Evolutionary conservation across 306 rosid genomes (phyloP).

Genomic region (Betula pendula): DNA sequence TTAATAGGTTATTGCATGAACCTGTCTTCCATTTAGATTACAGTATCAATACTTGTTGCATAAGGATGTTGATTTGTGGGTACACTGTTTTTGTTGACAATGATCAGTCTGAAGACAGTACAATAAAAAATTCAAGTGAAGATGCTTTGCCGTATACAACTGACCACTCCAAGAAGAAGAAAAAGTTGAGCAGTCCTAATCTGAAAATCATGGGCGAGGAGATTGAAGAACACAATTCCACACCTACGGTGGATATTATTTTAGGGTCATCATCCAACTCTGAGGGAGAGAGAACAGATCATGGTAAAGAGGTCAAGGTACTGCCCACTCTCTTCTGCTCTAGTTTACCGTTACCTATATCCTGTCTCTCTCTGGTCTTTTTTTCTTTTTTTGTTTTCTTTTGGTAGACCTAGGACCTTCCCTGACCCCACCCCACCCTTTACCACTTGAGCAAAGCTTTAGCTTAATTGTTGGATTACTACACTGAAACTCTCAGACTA

Average conservation of each 20-base stretch:
- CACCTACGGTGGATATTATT: conserved; percentile 1
- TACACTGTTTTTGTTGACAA: conserved; percentile 5
- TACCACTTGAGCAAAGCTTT: neutral
- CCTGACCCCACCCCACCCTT: neutral
- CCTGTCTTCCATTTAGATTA: neutral
- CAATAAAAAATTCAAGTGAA: neutral
- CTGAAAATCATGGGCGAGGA: conserved; percentile 12
- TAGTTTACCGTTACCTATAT: neutral
- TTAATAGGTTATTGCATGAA: neutral
- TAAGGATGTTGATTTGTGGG: neutral
- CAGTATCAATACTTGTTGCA: neutral
- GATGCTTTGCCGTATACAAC: neutral
- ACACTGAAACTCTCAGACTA: neutral
- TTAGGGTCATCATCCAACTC: conserved; percentile 18
- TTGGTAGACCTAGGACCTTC: neutral
- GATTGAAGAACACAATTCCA: conserved; percentile 23
- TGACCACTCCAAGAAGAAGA: conserved; percentile 28
- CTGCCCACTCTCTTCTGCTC: conserved; percentile 10
- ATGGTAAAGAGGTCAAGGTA: conserved; percentile 21
- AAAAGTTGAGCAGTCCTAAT: neutral
- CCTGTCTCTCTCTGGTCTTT: neutral
- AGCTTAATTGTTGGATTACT: neutral
- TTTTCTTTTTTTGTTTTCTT: neutral
- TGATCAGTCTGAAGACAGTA: conserved; percentile 21
- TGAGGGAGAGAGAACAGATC: conserved; percentile 15